Evolutionary conservation across 1,284 basidiomycete genomes (phyloP).

Genomic region (Grifola frondosa): DNA sequence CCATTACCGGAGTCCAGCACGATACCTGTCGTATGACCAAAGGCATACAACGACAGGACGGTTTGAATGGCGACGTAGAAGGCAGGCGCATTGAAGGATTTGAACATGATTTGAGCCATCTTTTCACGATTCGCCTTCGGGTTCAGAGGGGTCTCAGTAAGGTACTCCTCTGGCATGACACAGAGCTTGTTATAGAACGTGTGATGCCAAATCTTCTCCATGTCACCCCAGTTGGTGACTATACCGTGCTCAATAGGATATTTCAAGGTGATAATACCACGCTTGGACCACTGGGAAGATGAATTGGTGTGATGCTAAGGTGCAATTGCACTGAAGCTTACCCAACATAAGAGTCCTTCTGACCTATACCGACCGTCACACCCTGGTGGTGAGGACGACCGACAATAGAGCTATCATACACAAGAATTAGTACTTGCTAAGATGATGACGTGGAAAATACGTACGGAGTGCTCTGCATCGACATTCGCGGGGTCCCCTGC

Average conservation of each 20-base stretch:
- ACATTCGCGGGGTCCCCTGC: conserved; percentile 37
- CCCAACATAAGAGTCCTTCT: conserved; percentile 84
- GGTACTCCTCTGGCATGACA: conserved; percentile 79
- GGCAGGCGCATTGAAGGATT: conserved; percentile 88
- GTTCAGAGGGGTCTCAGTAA: conserved; percentile 87
- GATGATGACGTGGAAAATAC: too few species aligned
- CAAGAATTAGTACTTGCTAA: too few species aligned
- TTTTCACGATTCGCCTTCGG: conserved; percentile 91
- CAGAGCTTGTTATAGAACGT: conserved; percentile 83
- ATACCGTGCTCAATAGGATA: conserved; percentile 79
- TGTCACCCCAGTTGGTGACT: conserved; percentile 93
- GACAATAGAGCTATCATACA: conserved; percentile 84
- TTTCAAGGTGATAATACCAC: conserved; percentile 87
- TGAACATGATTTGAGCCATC: conserved; percentile 95
- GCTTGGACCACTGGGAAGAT: conserved; percentile 63
- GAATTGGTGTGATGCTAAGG: neutral
- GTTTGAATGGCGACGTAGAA: conserved; percentile 91
- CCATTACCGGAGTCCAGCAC: conserved; percentile 90
- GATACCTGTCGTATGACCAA: conserved; percentile 87
- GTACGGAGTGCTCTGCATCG: too few species aligned
- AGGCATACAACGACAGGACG: conserved; percentile 86
- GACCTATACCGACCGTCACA: conserved; percentile 84
- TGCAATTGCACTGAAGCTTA: too few species aligned
- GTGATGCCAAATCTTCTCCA: conserved; percentile 92
- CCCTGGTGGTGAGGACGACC: conserved; percentile 86